Evolutionary conservation across 1,139 yeast genomes (phyloP).

Genomic region (Saccharomyces uvarum): DNA sequence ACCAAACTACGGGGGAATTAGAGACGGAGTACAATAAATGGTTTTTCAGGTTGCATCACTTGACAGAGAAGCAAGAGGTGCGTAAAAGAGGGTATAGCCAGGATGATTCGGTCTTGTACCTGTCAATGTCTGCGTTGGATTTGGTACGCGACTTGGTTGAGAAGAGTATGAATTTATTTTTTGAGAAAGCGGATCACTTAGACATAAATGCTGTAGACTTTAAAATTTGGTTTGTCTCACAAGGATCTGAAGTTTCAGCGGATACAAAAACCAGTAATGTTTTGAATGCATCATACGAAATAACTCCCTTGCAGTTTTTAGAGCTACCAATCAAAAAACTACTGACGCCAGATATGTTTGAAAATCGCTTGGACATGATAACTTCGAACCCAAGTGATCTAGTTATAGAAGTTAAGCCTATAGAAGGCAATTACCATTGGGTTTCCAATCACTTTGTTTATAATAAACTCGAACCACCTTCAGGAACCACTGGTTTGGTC

Average conservation of each 20-base stretch:
- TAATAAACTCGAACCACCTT: conserved; percentile 30
- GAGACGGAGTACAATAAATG: conserved; percentile 51
- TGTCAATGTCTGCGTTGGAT: conserved; percentile 20
- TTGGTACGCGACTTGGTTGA: conserved; percentile 18
- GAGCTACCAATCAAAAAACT: conserved; percentile 18
- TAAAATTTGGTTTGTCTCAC: conserved; percentile 31
- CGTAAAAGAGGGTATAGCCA: conserved; percentile 17
- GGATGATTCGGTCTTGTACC: conserved; percentile 14
- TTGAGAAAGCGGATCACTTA: conserved; percentile 17
- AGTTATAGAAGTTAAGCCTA: conserved; percentile 29
- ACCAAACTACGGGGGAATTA: conserved; percentile 35
- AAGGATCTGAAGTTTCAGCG: conserved; percentile 6
- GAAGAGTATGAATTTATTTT: conserved; percentile 23
- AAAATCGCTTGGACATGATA: conserved; percentile 18
- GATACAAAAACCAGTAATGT: conserved; percentile 5
- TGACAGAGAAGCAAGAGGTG: conserved; percentile 27
- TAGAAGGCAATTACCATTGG: conserved; percentile 29
- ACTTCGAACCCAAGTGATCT: conserved; percentile 23
- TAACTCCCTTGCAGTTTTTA: conserved; percentile 28
- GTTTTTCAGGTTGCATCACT: conserved; percentile 44
- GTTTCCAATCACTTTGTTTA: conserved; percentile 31
- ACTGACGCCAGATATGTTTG: conserved; percentile 19
- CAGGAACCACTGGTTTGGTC: conserved; percentile 57
- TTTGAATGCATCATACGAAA: conserved; percentile 16
- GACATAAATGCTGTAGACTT: conserved; percentile 19